Percentiles rank a stretch among this genome's conserved stretches.
These are phyloP conservation scores for Colletotrichum acutatum DNA, from an alignment of 2,329 filamentous ascomycete genomes.

Conservation along the genomic window DNA sequence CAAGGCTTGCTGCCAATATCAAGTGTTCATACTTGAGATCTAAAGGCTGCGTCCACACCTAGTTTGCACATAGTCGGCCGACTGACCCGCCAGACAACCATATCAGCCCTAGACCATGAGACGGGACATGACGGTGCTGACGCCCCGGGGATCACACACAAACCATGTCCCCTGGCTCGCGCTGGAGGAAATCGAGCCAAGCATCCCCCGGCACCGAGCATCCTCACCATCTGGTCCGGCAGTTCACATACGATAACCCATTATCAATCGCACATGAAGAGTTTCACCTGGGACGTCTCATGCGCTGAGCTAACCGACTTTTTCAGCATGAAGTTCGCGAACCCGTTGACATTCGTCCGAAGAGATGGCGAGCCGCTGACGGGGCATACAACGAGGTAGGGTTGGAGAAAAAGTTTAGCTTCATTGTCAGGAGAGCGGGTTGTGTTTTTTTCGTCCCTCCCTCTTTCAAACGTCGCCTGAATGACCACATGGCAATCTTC, in stretches of 20 bases:
- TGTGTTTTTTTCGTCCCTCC: neutral
- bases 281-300: constrained; percentile 26
- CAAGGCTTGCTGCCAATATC: neutral
- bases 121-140: neutral
- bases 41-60: neutral
- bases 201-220: constrained; percentile 21
- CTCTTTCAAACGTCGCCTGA: neutral
- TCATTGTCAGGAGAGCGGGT: neutral
- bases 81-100: constrained; percentile 9
- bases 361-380: neutral
- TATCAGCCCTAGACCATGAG: neutral
- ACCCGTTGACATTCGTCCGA: constrained; percentile 17
- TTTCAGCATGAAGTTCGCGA: constrained; percentile 14
- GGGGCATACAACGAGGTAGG: neutral
- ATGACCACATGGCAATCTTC: constrained; percentile 6
- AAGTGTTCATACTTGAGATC: neutral
- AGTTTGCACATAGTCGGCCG: neutral
- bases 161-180: constrained; percentile 2
- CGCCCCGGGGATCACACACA: neutral
- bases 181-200: neutral
- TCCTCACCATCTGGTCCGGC: neutral
- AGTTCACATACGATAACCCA: constrained; percentile 18
- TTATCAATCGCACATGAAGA: constrained; percentile 17
- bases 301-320: neutral
- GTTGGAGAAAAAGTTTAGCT: neutral